Evolutionary conservation across 495 filamentous ascomycete genomes (phyloP), one percentile per base, ranked within the genome.

Genomic region (Hypoxylon lienhwacheense): DNA sequence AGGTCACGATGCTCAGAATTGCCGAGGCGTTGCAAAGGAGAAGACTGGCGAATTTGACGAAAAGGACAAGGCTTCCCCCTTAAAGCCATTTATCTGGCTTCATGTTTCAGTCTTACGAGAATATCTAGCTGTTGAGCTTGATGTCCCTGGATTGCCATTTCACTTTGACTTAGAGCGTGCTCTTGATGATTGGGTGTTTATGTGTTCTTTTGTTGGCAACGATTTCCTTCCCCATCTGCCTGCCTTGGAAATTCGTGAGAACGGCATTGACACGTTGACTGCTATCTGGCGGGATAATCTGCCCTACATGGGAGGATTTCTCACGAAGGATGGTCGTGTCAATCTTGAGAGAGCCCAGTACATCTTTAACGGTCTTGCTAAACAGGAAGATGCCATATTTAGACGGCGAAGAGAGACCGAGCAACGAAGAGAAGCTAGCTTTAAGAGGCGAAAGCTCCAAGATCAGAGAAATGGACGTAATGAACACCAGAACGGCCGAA

Each of bases 181-280:
- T n/a, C 77, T 99, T 46, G 93, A 99, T 74, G 93, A 99, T 70
- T 97, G 95, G 93, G 90, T 99, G 11, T 99, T 99, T 71, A 96
- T 99, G 92, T 99, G 93, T 76, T 99, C 95, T 73, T 99, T 99
- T 68, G 93, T 99, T 51, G 93, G 93, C 59, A 99, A 99, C 68
- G 95, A 99, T 76, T 99, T 99, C 74, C 76, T 99, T 59, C 93
- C 93, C 35, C 93, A 99, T 77, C 73, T 99, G 48, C 93, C 93
- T 16, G 95, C 91, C 66, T 78, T 99, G 49, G 93, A 97, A 69
- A 97, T 99, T 67, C 83, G 92, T 56, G 93, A 99, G 63, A 87
- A 96, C 67, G 95, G 92, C 20, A 97, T 99, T 67, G 91, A 99
- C 65, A 95, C 90, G 0, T 77, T 99, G 35, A 95, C 91, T 44